Evolutionary conservation across 2,329 filamentous ascomycete genomes (phyloP).

Genomic region (Madurella mycetomatis): DNA sequence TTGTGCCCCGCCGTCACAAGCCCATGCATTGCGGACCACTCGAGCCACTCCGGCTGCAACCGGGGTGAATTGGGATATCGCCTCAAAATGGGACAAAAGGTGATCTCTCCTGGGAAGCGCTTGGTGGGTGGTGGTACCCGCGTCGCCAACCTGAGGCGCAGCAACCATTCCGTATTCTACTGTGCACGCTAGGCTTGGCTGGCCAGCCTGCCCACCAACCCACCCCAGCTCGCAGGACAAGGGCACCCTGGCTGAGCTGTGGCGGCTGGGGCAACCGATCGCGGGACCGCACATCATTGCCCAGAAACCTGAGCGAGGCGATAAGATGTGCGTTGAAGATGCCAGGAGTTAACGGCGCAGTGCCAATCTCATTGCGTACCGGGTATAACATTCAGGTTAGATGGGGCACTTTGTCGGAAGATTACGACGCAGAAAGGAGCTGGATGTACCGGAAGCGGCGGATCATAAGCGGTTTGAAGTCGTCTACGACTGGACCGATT

Average conservation of each 20-base stretch:
- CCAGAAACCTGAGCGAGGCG: neutral
- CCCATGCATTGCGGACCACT: neutral
- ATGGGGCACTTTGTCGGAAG: conserved; percentile 3
- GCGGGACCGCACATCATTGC: conserved; percentile 2
- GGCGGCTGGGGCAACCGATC: neutral
- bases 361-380: too few relatives aligned
- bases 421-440: conserved; percentile 3
- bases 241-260: neutral
- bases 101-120: too few relatives aligned
- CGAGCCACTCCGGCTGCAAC: neutral
- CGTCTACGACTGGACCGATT: neutral
- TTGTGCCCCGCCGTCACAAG: neutral
- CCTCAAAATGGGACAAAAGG: neutral
- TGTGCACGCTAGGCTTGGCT: conserved; percentile 2
- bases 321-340: too few relatives aligned
- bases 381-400: neutral
- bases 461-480: conserved; percentile 9
- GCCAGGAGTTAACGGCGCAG: too few relatives aligned
- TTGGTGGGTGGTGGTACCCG: neutral
- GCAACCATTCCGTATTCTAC: conserved; percentile 2
- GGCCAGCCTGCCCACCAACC: neutral
- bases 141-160: conserved; percentile 11
- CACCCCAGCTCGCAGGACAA: neutral
- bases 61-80: neutral
- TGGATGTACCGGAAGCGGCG: conserved; percentile 13